Percentiles rank a stretch among this genome's conserved stretches.
These are phyloP conservation scores for Diatrype stigma DNA, from an alignment of 2,329 filamentous ascomycete species.

Conservation along the genomic window DNA sequence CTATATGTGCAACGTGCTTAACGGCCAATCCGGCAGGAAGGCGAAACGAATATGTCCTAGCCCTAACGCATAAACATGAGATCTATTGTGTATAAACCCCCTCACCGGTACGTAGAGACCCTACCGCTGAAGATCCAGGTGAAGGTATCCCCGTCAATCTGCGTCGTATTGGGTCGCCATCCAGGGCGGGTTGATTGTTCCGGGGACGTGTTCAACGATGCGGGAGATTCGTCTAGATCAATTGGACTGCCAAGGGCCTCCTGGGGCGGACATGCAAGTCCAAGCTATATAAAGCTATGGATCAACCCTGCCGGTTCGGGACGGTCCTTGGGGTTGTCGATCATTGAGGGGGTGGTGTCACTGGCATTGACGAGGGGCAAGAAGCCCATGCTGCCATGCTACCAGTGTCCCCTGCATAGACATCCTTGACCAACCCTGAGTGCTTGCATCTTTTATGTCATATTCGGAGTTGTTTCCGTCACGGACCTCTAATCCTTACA, in stretches of 20 bases:
- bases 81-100: background rate
- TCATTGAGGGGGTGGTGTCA: too few species aligned
- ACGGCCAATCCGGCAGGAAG: background rate
- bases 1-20: background rate
- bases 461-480: too few species aligned
- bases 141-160: background rate
- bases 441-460: too few species aligned
- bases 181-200: background rate
- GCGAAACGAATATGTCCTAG: background rate
- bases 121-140: background rate
- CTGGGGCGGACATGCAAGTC: background rate
- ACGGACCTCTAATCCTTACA: too few species aligned
- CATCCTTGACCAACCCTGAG: too few species aligned
- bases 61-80: background rate
- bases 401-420: too few species aligned
- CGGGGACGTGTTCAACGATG: background rate
- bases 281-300: too few species aligned
- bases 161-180: background rate
- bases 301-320: too few species aligned
- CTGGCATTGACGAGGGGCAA: too few species aligned
- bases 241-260: background rate
- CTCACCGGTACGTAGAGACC: background rate
- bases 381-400: too few species aligned
- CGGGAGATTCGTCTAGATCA: background rate
- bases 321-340: too few species aligned